Base-by-base conservation (phyloP, 2,329 filamentous ascomycete species). In the Fusarium sp. region DNA sequence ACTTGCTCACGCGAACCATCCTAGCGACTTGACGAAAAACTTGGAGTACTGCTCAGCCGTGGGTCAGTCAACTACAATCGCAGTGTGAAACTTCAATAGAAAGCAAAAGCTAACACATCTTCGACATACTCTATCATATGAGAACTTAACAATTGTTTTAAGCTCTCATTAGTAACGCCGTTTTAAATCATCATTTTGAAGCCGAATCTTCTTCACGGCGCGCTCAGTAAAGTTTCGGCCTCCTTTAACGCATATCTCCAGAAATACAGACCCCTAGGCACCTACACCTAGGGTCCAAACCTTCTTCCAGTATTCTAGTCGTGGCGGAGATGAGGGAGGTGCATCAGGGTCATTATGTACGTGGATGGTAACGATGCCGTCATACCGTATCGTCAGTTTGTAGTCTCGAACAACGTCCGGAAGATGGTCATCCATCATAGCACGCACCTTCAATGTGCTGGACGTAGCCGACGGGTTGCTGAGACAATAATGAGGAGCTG, bases 321-420 rank as follows among this genome's bases (percentile, higher is more conserved):
- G 44, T 1, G 6, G 6, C 5, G 53, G 44, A 1, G 44, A 17
- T 13, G 34, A 50, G 5, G 53, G 53, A 0, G 22, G 46, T 5
- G 22, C 24, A 4, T 53, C 47, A 2, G 55, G 31, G 5, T 57
- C 55, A 22, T 42, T 11, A 4, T 36, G 31, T 2, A 10, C 14
- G n/a, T 57, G 55, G 9, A 57, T 31, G 10, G 34, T 56, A 2
- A 21, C 9, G 15, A 7, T 7, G 1, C 19, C 17, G 17, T 56
- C 36, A 11, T 26, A 33, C 7, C 2, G 7, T 5, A 43, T 56
- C 3, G 1, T 13, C 13, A 56, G 33, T 50, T 24, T 15, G 15
- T 49, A 56, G 31, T 54, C 51, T n/a, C 22, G 42, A 17, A 54
- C 51, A 22, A 45, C 19, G 9, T 54, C 40, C 11, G 50, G 15